Base-by-base conservation (phyloP, 2,329 filamentous ascomycete species). In the Boeremia lycopersici region DNA sequence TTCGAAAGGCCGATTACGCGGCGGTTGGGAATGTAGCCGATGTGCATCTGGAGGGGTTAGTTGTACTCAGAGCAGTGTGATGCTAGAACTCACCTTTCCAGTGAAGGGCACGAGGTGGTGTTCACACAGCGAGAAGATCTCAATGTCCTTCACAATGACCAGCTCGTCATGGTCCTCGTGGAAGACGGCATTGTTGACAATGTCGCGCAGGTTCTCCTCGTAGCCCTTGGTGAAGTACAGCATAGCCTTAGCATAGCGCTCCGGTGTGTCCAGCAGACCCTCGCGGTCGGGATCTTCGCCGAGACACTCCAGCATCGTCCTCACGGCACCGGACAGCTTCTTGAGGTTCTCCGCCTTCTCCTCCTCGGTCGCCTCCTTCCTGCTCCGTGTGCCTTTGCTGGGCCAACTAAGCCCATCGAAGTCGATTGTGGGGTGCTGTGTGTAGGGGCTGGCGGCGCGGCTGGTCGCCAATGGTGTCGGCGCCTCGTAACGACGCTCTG, bases 71-170 rank as follows among this genome's bases (percentile, higher is more conserved):
- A 19, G 28, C 2, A 15, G 3, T 13, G 13, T 17, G 19, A 41
- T 25, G 28, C 19, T 59, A 74, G 44, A 6, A 35, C 60, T 36
- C 80, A 93, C 91, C 85, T 96, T 98, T 68, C 95, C 95, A 3
- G 86, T 93, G 70, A 99, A 99, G 0, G 95, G 95, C 7, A 99
- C 93, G 73, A 99, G 84, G 73, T 99, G 95, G 75, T 99, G 95
- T 79, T 99, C 95, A 80, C 95, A 99, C 38, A 98, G 81, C 61
- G 89, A 93, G 76, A 92, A 96, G 11, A 98, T 86, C 73, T 97
- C 93, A 69, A 99, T 98, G 70, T 98, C 93, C 78, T 96, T 96
- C 55, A 99, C 91, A 68, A 98, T 96, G 28, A 99, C 93, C 79
- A 99, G 85, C 77, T 99, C 95, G 70, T 96, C 95, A 72, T 98